Percentiles rank a stretch among this genome's conserved stretches.
These are phyloP conservation scores for Triticum timopheevii DNA, from an alignment of 176 grass and related monocot species.

Conservation along the genomic window DNA sequence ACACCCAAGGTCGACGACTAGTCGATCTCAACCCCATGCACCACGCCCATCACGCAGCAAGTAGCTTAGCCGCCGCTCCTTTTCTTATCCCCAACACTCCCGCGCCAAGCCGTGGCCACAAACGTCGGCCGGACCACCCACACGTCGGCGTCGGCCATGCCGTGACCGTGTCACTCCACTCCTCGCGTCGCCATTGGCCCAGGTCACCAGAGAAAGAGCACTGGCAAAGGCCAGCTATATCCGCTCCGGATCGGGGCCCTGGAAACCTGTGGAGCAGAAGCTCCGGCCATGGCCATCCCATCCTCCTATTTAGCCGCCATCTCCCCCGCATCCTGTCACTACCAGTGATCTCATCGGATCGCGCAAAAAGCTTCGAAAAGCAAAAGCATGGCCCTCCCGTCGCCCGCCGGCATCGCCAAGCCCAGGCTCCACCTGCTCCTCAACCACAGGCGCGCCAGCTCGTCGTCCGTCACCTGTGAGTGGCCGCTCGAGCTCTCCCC, in stretches of 20 bases:
- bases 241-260: slow-evolving; percentile 3
- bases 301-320: background rate
- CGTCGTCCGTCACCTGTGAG: slow-evolving; percentile 30
- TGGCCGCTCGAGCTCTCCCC: background rate
- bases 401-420: slow-evolving; percentile 9
- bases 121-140: background rate
- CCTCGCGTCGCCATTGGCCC: slow-evolving; percentile 8
- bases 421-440: slow-evolving; percentile 2
- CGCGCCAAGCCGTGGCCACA: slow-evolving; percentile 33
- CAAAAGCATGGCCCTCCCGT: slow-evolving; percentile 20
- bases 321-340: background rate
- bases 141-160: background rate
- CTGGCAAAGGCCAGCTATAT: slow-evolving; percentile 26
- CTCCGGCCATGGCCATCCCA: background rate
- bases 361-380: background rate
- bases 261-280: slow-evolving; percentile 46
- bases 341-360: background rate
- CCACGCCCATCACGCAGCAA: background rate
- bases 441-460: background rate
- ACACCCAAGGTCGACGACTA: background rate
- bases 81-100: slow-evolving; percentile 4
- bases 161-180: background rate
- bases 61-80: background rate
- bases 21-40: background rate
- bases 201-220: background rate